phyloP scores from a whole-genome alignment of 2,329 filamentous ascomycete genomes.

The Lasiodiplodia hormozganensis region DNA sequence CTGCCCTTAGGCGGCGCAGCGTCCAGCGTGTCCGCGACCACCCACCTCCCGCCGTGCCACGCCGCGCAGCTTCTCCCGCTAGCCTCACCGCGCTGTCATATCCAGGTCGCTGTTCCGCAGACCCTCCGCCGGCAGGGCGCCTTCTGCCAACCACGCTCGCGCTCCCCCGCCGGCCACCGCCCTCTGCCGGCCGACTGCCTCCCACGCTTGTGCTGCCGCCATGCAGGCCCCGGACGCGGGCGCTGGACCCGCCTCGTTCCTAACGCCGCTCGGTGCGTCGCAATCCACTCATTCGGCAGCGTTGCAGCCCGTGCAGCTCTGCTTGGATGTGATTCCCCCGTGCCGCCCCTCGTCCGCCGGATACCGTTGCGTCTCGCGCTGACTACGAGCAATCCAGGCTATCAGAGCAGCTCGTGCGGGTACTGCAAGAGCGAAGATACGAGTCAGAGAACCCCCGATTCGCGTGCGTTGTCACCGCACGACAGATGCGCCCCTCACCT shows the following conservation, averaged over 20 bases:
- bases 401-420: slow-evolving; percentile 57
- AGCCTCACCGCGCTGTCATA: slow-evolving; percentile 19
- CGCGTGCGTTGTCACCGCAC: slow-evolving; percentile 51
- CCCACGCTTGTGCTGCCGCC: slow-evolving; percentile 50
- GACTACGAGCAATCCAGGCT: slow-evolving; percentile 45
- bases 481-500: slow-evolving; percentile 24
- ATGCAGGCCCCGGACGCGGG: slow-evolving; percentile 47
- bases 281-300: slow-evolving; percentile 47
- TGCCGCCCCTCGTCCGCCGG: slow-evolving; percentile 1
- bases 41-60: slow-evolving; percentile 16
- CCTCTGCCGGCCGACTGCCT: slow-evolving; percentile 26
- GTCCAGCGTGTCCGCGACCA: not conserved
- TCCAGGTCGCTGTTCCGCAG: not conserved
- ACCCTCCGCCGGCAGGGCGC: slow-evolving; percentile 18
- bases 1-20: not conserved
- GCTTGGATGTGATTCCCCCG: slow-evolving; percentile 40
- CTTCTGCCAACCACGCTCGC: slow-evolving; percentile 31
- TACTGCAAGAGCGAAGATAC: slow-evolving; percentile 57
- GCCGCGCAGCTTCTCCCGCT: slow-evolving; percentile 9
- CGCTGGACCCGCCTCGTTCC: slow-evolving; percentile 32
- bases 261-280: slow-evolving; percentile 50
- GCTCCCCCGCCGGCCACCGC: slow-evolving; percentile 21
- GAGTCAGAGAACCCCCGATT: slow-evolving; percentile 55
- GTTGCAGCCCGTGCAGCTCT: slow-evolving; percentile 45
- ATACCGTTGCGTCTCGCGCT: slow-evolving; percentile 29